Percentiles rank a stretch among this genome's conserved stretches.
These are phyloP conservation scores for Chrysoporthe deuterocubensis DNA, from an alignment of 2,329 filamentous ascomycete genomes.

Conservation along the genomic window DNA sequence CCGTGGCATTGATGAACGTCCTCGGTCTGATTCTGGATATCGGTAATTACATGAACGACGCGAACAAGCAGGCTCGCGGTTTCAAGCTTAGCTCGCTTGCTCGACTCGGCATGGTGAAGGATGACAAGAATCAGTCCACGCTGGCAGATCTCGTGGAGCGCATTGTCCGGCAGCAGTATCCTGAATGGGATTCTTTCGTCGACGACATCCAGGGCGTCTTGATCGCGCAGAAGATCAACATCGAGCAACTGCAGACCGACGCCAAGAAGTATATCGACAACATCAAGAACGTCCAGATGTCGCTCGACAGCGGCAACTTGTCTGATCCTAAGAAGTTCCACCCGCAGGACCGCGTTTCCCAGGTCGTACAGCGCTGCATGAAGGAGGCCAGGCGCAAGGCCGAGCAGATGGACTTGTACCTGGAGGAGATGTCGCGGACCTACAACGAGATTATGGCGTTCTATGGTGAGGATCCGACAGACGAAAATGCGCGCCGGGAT, in stretches of 20 bases:
- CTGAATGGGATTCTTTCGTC: constrained; percentile 89
- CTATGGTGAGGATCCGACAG: constrained; percentile 90
- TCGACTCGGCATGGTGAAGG: constrained; percentile 95
- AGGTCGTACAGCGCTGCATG: constrained; percentile 91
- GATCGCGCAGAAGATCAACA: constrained; percentile 85
- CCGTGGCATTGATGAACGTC: constrained; percentile 92
- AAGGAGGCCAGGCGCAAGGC: constrained; percentile 96
- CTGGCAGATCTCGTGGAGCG: constrained; percentile 95
- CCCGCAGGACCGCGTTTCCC: constrained; percentile 90
- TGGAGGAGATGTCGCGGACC: constrained; percentile 88
- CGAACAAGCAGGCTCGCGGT: constrained; percentile 95
- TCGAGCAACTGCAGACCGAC: constrained; percentile 86
- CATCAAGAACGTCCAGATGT: constrained; percentile 90
- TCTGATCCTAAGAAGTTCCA: constrained; percentile 98
- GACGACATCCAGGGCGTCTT: constrained; percentile 84
- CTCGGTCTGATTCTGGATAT: constrained; percentile 95
- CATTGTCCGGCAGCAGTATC: constrained; percentile 94
- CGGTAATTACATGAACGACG: constrained; percentile 99
- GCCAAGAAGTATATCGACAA: constrained; percentile 93
- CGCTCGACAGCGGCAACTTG: constrained; percentile 89
- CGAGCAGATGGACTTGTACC: constrained; percentile 90
- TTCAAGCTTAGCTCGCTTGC: constrained; percentile 97
- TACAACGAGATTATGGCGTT: constrained; percentile 97
- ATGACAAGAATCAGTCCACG: constrained; percentile 97
- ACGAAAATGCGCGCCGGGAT: constrained; percentile 90